These are phyloP conservation scores for Cicer pinnatifidum DNA, from an alignment of 306 rosid species.

Conservation along the genomic window DNA sequence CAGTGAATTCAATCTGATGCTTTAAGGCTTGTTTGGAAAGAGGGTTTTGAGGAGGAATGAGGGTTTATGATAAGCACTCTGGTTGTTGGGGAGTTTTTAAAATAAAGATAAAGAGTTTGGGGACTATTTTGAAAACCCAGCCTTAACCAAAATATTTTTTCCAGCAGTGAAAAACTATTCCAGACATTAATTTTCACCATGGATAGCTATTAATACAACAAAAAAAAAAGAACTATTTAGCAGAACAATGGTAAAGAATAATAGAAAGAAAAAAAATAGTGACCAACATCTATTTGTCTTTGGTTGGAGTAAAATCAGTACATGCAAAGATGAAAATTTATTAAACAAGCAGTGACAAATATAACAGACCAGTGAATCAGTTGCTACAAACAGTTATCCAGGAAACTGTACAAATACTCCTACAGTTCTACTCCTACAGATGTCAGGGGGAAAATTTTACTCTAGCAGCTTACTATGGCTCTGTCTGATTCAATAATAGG, in stretches of 20 bases:
- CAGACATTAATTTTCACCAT: not conserved
- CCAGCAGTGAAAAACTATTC: not conserved
- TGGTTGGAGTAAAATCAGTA: conserved; percentile 20
- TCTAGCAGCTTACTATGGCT: conserved; percentile 17
- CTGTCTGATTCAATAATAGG: conserved; percentile 14
- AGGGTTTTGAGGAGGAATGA: too few relatives aligned
- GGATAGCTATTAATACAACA: not conserved
- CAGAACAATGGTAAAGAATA: not conserved
- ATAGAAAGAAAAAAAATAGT: not conserved
- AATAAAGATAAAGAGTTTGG: not conserved
- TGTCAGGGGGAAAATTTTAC: conserved; percentile 31
- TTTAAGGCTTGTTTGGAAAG: not conserved
- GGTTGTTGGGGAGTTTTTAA: not conserved
- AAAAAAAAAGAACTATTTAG: not conserved
- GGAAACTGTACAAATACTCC: conserved; percentile 25
- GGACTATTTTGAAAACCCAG: not conserved
- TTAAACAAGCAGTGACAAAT: conserved; percentile 25
- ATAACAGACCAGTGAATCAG: conserved; percentile 24
- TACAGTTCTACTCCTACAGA: conserved; percentile 22
- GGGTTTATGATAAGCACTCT: too few relatives aligned
- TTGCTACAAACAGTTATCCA: conserved; percentile 32
- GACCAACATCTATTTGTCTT: conserved; percentile 3
- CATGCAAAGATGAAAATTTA: conserved; percentile 14
- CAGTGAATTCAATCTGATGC: not conserved
- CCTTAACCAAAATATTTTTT: not conserved